Evolutionary conservation across 202 grass and related monocot genomes (phyloP).

Genomic region (Bolboschoenoplectus hybrid): DNA sequence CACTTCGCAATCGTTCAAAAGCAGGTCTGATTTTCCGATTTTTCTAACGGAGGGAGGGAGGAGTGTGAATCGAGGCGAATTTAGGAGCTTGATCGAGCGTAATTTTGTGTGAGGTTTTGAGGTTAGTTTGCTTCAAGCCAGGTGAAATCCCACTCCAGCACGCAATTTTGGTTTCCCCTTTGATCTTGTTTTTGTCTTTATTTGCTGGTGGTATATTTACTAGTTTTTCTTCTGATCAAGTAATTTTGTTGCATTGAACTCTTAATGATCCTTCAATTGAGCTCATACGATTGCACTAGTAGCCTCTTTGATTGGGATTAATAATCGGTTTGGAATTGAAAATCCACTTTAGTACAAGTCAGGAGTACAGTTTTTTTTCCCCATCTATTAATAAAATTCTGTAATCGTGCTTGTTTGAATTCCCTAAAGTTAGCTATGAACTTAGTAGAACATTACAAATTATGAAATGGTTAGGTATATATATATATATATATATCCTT

Average conservation of each 20-base stretch:
- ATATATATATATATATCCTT: background rate
- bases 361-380: background rate
- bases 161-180: slow-evolving; percentile 23
- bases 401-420: background rate
- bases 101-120: background rate
- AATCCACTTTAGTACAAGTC: background rate
- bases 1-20: slow-evolving; percentile 10
- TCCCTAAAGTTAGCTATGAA: background rate
- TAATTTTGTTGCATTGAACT: slow-evolving; percentile 31
- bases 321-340: background rate
- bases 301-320: slow-evolving; percentile 17
- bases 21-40: slow-evolving; percentile 1
- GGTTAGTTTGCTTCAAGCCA: background rate
- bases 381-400: slow-evolving; percentile 1
- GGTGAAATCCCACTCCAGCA: slow-evolving; percentile 22
- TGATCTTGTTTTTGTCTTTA: slow-evolving; percentile 26
- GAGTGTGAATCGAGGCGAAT: background rate
- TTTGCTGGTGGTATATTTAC: background rate
- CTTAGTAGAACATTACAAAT: background rate
- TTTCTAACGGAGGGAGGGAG: background rate
- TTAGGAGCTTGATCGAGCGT: slow-evolving; percentile 10
- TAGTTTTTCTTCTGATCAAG: slow-evolving; percentile 22
- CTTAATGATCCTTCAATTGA: slow-evolving; percentile 20
- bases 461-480: slow-evolving; percentile 8
- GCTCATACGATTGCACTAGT: background rate